Evolutionary conservation across 2,329 filamentous ascomycete species (phyloP).

Genomic region (Aulographum hederae): DNA sequence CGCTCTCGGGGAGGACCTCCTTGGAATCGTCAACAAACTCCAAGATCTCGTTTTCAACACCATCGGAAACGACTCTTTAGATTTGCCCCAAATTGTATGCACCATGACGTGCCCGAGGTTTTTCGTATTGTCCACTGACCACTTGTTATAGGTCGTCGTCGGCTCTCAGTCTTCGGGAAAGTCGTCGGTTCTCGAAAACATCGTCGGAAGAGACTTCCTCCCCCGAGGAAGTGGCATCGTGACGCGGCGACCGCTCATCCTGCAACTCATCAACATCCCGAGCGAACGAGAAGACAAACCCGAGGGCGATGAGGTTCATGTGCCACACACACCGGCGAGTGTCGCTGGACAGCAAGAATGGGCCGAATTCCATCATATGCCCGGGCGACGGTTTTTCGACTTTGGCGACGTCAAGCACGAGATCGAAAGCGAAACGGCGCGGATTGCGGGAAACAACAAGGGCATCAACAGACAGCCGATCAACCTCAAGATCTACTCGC

Average conservation of each 20-base stretch:
- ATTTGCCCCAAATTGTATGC: slow-evolving; percentile 92
- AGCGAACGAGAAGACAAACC: slow-evolving; percentile 50
- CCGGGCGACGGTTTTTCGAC: slow-evolving; percentile 73
- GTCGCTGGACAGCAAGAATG: slow-evolving; percentile 53
- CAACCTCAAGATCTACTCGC: slow-evolving; percentile 96
- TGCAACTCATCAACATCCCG: slow-evolving; percentile 95
- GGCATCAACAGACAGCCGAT: slow-evolving; percentile 96
- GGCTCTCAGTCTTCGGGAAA: slow-evolving; percentile 97
- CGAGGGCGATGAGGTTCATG: slow-evolving; percentile 43
- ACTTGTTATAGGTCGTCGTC: slow-evolving; percentile 61
- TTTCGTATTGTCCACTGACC: slow-evolving; percentile 1
- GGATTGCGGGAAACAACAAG: slow-evolving; percentile 93
- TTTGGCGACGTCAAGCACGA: slow-evolving; percentile 89
- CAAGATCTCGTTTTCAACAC: slow-evolving; percentile 99
- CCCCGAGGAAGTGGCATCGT: slow-evolving; percentile 94
- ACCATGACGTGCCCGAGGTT: slow-evolving; percentile 6
- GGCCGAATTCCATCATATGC: slow-evolving; percentile 94
- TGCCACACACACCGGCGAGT: slow-evolving; percentile 61
- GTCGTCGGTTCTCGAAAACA: slow-evolving; percentile 96
- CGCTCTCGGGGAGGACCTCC: slow-evolving; percentile 84
- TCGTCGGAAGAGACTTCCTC: slow-evolving; percentile 92
- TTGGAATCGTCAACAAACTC: slow-evolving; percentile 92
- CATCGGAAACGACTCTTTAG: slow-evolving; percentile 94
- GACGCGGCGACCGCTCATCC: slow-evolving; percentile 79
- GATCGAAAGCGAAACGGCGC: slow-evolving; percentile 89